Base-by-base conservation (phyloP, 2,329 filamentous ascomycete genomes). In the Ceratocystis huliohia region DNA sequence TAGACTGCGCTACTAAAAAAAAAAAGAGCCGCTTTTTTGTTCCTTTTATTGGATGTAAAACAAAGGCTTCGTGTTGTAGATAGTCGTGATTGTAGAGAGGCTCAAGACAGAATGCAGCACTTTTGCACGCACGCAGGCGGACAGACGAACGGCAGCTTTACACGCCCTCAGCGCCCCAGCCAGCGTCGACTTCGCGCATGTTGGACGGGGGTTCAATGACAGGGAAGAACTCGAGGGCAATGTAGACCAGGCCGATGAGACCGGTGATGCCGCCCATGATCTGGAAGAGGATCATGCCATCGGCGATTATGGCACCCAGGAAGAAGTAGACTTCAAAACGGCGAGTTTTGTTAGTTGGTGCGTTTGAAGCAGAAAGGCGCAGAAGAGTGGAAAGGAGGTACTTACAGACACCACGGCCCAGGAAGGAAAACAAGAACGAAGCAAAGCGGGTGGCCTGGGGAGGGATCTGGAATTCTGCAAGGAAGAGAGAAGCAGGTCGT, bases 361-460 rank as follows among this genome's bases (percentile, higher is more conserved):
- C 65, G 22, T 8, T n/a, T 2, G 5, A 28, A 20, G n/a, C n/a
- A 20, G 1, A 22, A 8, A 30, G 22, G 25, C 17, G n/a, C n/a
- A 1, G 46, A 48, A 41, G 10, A 15, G 37, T 20, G 15, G 22
- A 61, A 61, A 65, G 30, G 45, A 13, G 15, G 46, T 17, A 86
- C 91, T 78, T 85, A 96, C 92, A 97, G 75, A 91, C 82, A 77
- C 94, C 94, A 74, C 94, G 91, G 69, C 94, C 94, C 71, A 97
- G 79, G 82, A 99, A 97, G 67, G 90, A 96, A 81, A 97, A 97
- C 77, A 97, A 87, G 81, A 99, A 99, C 10, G 91, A 96, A 65
- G 91, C 93, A 80, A 97, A 96, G 78, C 91, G 88, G 67, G 91
- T 88, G 65, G 96, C 82, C 75, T 96, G 92, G 68, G 92, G 90